Conservation (phyloP, 2,329 filamentous ascomycete species). For the Ilyonectria robusta region DNA sequence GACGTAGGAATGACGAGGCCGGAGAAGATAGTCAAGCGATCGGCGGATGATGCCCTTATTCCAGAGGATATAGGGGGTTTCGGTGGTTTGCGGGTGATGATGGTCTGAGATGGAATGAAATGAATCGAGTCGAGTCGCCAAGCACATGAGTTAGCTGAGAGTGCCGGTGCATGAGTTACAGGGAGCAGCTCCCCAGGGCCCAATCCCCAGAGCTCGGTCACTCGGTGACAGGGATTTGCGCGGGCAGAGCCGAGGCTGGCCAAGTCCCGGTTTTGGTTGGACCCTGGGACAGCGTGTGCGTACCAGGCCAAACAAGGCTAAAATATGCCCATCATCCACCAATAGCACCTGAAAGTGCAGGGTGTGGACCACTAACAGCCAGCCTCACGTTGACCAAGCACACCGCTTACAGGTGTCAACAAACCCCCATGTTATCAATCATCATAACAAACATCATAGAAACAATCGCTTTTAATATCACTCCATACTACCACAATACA, state of each 20-base stretch:
- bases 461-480: neutral
- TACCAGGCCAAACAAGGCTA: slow-evolving; percentile 30
- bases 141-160: neutral
- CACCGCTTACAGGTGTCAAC: neutral
- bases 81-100: neutral
- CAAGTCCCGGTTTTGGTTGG: slow-evolving; percentile 5
- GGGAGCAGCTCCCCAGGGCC: slow-evolving; percentile 10
- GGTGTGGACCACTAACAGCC: slow-evolving; percentile 9
- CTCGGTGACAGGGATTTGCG: slow-evolving; percentile 42
- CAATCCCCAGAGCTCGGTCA: slow-evolving; percentile 27
- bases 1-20: neutral
- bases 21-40: neutral
- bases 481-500: neutral
- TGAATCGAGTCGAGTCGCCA: neutral
- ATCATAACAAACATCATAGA: neutral
- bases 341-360: slow-evolving; percentile 12
- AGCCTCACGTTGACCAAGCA: neutral
- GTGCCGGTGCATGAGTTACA: neutral
- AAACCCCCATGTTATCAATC: neutral
- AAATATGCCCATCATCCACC: neutral
- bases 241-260: slow-evolving; percentile 47
- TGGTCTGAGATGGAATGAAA: neutral
- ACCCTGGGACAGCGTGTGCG: slow-evolving; percentile 1
- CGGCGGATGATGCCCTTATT: neutral
- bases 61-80: neutral